Base-by-base conservation (phyloP, 2,329 filamentous ascomycete genomes). In the Phialophora chinensis region DNA sequence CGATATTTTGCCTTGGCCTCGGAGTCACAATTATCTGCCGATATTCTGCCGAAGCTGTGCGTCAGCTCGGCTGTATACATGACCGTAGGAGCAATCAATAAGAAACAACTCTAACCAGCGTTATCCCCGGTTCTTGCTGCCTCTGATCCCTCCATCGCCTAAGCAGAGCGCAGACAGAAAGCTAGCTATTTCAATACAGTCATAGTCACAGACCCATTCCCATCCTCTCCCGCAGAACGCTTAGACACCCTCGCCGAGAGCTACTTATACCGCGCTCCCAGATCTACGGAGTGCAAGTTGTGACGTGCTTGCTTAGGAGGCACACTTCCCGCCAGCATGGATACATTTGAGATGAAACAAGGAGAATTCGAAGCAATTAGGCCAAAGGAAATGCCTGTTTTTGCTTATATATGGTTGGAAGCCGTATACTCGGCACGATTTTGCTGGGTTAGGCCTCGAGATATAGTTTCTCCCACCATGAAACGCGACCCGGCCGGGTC, bases 1-100 rank as follows among this genome's bases (percentile, higher is more conserved):
- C 17, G 25, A 50, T 31, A 31, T 35, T 35, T 27, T 31, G 17
- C 38, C 38, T 55, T 55, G 29, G n/a, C 17, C 8, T 2, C 6
- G 23, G 59, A 58, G 23, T 55, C 58, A 44, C 42, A 53, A 54
- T 50, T 49, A 52, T 68, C 63, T 70, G 68, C 68, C 68, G 53
- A 29, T 8, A 12, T 6, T 65, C 17, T 35, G 29, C 53, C 53
- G 25, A 25, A 27, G 23, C 3, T 29, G 23, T 44, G 38, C 38
- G 38, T 44, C 38, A 42, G n/a, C 38, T 20, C 38, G 5, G 14
- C 14, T n/a, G 17, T 42, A 20, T 7, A 42, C 38, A 7, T 44
- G 38, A 44, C 38, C 38, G 38, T 44, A 44, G 38, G 38, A n/a
- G 6, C 17, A 12, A 11, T 4, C 10, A 12, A 12, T 3, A 20